These are phyloP conservation scores for Agrostemma githago DNA, from an alignment of 148 eudicot genomes.

Conservation along the genomic window DNA sequence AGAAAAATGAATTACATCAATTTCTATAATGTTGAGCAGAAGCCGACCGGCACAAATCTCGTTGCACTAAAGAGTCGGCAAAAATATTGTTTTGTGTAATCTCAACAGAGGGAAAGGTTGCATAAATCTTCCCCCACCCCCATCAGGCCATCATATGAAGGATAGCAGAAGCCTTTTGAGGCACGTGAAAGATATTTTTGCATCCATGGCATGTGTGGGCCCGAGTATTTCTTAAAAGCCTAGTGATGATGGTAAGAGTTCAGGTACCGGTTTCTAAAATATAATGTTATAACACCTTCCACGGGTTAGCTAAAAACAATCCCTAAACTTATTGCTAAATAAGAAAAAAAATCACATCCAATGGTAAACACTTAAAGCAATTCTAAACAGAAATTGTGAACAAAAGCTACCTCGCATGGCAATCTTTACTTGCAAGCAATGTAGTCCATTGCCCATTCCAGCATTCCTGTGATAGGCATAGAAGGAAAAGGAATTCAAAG, in stretches of 20 bases:
- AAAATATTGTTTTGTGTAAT: background rate
- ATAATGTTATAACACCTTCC: background rate
- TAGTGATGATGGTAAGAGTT: background rate
- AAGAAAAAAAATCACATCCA: background rate
- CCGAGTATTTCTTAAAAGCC: background rate
- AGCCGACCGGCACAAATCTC: background rate
- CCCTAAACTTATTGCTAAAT: background rate
- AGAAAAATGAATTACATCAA: background rate
- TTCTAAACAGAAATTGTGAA: slow-evolving; percentile 5
- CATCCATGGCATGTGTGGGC: background rate
- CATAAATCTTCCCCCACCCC: background rate
- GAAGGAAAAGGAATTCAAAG: slow-evolving; percentile 3
- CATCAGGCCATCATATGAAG: background rate
- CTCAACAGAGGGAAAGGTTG: background rate
- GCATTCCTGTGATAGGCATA: slow-evolving; percentile 50
- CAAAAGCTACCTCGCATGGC: slow-evolving; percentile 81
- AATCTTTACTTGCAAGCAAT: slow-evolving; percentile 79
- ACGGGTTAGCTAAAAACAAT: background rate
- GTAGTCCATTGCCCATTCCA: slow-evolving; percentile 92
- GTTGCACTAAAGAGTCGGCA: background rate
- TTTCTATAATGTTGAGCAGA: background rate
- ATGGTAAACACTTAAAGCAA: background rate
- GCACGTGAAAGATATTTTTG: background rate
- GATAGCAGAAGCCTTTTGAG: background rate
- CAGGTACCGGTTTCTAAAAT: background rate